Evolutionary conservation across 2,329 filamentous ascomycete species (phyloP).

Genomic region (Arthrobotrys sinensis): DNA sequence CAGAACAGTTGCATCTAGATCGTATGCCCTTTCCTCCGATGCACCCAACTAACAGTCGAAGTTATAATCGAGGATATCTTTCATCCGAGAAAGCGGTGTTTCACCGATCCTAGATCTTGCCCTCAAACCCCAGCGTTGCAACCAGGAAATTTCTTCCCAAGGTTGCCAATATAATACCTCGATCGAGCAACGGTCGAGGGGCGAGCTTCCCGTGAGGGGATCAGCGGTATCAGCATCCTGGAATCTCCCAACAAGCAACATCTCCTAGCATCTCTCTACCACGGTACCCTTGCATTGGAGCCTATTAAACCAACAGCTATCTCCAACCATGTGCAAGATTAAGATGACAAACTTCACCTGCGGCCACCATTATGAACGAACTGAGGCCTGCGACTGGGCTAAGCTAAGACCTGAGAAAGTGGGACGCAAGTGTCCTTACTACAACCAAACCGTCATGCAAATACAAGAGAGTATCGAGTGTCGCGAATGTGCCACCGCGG

Average conservation of each 20-base stretch:
- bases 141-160: too few relatives aligned
- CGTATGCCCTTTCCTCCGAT: too few relatives aligned
- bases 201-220: too few relatives aligned
- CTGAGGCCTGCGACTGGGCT: slow-evolving; percentile 13
- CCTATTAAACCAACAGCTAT: slow-evolving; percentile 6
- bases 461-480: slow-evolving; percentile 11
- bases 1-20: too few relatives aligned
- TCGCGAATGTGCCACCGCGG: slow-evolving; percentile 9
- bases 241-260: neutral
- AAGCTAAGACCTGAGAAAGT: neutral
- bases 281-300: neutral
- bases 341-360: slow-evolving; percentile 1
- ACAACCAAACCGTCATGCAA: neutral
- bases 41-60: too few relatives aligned
- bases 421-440: slow-evolving; percentile 9
- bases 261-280: neutral
- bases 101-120: too few relatives aligned
- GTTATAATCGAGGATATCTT: too few relatives aligned
- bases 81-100: too few relatives aligned
- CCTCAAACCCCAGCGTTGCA: too few relatives aligned
- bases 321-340: neutral
- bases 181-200: too few relatives aligned
- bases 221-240: too few relatives aligned
- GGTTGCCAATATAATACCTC: neutral
- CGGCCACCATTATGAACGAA: slow-evolving; percentile 3